These are phyloP conservation scores for Blastobotrys parvus DNA, from an alignment of 805 yeast genomes.

Conservation along the genomic window DNA sequence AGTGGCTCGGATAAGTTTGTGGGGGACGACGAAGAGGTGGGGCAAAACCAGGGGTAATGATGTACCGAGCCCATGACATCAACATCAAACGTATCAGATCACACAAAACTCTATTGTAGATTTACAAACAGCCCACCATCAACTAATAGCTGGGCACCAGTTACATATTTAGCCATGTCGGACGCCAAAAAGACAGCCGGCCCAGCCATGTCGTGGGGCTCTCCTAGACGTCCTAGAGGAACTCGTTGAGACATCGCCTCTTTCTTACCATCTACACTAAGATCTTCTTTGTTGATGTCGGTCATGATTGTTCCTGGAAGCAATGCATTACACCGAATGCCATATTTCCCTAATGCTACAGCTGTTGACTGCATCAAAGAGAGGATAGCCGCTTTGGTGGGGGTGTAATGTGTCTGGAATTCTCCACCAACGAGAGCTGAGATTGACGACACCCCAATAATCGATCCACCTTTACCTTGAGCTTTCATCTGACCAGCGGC, in stretches of 20 bases:
- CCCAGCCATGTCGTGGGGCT: conserved; percentile 73
- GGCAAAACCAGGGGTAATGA: no score
- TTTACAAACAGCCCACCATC: conserved; percentile 66
- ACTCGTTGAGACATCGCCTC: conserved; percentile 43
- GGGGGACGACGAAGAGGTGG: no score
- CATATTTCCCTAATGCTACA: conserved; percentile 55
- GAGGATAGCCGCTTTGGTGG: conserved; percentile 59
- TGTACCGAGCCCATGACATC: no score
- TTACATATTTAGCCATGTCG: conserved; percentile 66
- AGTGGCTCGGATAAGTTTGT: no score
- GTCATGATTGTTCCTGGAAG: conserved; percentile 75
- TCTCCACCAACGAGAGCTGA: conserved; percentile 53
- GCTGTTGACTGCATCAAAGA: conserved; percentile 56
- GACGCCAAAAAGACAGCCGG: conserved; percentile 64
- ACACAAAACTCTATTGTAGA: conserved; percentile 36
- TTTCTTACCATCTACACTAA: conserved; percentile 37
- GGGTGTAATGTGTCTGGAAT: conserved; percentile 45
- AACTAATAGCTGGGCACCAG: conserved; percentile 72
- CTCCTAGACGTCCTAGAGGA: conserved; percentile 76
- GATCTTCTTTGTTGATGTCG: conserved; percentile 41
- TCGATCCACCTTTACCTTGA: conserved; percentile 42
- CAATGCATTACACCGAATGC: conserved; percentile 59
- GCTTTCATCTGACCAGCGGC: conserved; percentile 53
- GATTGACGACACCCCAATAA: conserved; percentile 57
- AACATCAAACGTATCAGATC: no score